Evolutionary conservation across 345 rosid species (phyloP), one percentile per base, ranked within the genome.

Genomic region (Cochlearia excelsa): DNA sequence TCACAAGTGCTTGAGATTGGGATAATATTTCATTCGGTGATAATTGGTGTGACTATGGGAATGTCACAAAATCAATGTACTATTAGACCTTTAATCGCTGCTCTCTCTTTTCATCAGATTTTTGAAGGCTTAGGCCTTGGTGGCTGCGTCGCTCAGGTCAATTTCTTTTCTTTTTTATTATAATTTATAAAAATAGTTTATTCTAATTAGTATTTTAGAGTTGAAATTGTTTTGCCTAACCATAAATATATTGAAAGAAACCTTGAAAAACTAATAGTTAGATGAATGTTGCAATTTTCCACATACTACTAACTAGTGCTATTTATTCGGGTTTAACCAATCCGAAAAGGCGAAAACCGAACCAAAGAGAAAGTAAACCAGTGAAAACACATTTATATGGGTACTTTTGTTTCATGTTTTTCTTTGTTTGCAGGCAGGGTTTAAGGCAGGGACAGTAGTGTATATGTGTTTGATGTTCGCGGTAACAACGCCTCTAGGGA

Each of bases 111-210:
- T 66, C 98, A 92, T 52, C 97, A 92, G 78, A 82, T 88, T 67
- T 92, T 92, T 11, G 97, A 92, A 66, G 98, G 97, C 29, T 82
- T 92, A 78, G 98, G 95, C 3, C 98, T 92, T 35, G 98, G 98
- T 44, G 98, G 98, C 55, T 92, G 98, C 86, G 88, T 92, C 46
- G 98, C 95, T 53, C 98, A 88, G 97, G 98, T 92, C 67, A n/a
- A 39, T 54, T 48, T 39, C 1, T 4, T 5, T 39, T 35, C 7
- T 4, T 37, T 37, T 6, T 37, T 16, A 16, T 16, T 16, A 16
- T 16, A 16, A 16, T 16, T 16, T 16, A 16, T 16, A 16, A 16
- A 16, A 16, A 16, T 16, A 16, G 23, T 16, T 16, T 16, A 16
- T 16, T 16, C 23, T 16, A 16, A 16, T 37, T 1, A 37, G 7